A percentile compares a stretch with the other conserved stretches of the same genome.
Conservation (phyloP, 192 early-diverging fungal species). For the Piromyces finnis region DNA sequence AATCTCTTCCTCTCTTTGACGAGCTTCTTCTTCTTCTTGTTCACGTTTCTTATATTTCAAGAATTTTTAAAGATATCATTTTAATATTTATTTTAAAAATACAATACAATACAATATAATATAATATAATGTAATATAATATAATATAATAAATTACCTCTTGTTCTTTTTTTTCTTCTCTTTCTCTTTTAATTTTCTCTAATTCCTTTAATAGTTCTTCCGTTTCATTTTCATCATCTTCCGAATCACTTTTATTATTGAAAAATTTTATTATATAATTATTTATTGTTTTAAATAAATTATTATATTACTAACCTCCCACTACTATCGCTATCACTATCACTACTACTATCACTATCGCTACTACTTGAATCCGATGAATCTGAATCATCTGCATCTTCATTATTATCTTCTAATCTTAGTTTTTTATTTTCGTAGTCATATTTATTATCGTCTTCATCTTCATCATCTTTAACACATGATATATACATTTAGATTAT, state of each 20-base stretch:
- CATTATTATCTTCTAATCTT: neutral
- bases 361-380: neutral
- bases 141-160: no score
- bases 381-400: neutral
- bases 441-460: neutral
- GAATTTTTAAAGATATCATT: no score
- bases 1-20: neutral
- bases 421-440: neutral
- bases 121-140: no score
- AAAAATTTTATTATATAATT: no score
- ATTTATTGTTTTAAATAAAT: no score
- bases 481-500: no score
- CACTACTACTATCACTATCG: neutral
- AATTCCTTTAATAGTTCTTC: neutral
- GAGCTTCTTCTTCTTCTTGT: neutral
- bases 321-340: neutral
- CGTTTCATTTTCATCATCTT: neutral
- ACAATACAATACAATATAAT: no score
- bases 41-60: neutral
- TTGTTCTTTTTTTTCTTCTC: neutral
- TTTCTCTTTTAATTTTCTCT: neutral
- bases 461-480: neutral
- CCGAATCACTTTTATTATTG: neutral
- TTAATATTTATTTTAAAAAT: no score
- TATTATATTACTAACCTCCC: neutral